These are phyloP conservation scores for Vaccinium myrtillus DNA, from an alignment of 148 eudicot genomes.

Conservation along the genomic window DNA sequence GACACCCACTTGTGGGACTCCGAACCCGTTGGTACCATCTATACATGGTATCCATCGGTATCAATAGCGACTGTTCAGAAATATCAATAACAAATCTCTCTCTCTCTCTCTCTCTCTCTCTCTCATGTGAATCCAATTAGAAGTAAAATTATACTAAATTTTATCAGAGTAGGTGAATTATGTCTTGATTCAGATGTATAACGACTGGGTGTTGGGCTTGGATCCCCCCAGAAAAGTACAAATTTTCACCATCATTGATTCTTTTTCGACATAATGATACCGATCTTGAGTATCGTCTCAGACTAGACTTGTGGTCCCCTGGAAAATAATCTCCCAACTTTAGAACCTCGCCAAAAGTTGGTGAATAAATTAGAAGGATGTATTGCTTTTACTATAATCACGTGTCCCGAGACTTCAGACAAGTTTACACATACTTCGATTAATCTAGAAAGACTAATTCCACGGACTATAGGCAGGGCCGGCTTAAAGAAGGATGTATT, in stretches of 20 bases:
- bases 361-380: neutral
- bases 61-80: too few relatives aligned
- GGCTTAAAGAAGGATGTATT: neutral
- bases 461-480: too few relatives aligned
- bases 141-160: neutral
- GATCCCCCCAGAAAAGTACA: slow-evolving; percentile 1
- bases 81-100: too few relatives aligned
- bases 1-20: too few relatives aligned
- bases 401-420: too few relatives aligned
- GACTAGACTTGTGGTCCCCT: neutral
- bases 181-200: neutral
- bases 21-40: too few relatives aligned
- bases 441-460: too few relatives aligned
- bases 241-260: neutral
- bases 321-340: neutral
- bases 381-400: neutral
- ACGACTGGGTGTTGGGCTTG: neutral
- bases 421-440: too few relatives aligned
- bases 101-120: neutral
- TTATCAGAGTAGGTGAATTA: neutral
- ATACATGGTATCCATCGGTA: too few relatives aligned
- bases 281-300: neutral
- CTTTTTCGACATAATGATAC: neutral
- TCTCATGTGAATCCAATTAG: neutral
- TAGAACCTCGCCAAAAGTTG: neutral